Conservation (phyloP, 441 rosid species). For the Cnidoscolus chayamansa region DNA sequence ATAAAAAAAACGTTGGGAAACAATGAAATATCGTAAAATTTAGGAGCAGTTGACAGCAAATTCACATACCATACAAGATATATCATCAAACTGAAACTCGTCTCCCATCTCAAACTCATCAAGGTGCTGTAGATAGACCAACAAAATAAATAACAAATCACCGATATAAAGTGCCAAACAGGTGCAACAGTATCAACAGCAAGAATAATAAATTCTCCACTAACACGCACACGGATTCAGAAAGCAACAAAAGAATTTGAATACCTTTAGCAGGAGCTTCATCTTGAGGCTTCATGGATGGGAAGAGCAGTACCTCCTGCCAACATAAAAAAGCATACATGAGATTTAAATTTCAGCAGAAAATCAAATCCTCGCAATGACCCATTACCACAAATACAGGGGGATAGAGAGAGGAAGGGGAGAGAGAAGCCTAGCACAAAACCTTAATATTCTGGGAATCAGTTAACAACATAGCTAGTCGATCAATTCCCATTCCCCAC, state of each 20-base stretch:
- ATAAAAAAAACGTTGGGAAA: too few relatives aligned
- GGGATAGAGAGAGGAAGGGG: constrained; percentile 8
- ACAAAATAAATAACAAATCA: too few relatives aligned
- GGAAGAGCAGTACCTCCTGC: constrained; percentile 69
- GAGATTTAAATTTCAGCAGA: not conserved
- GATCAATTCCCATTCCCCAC: constrained; percentile 89
- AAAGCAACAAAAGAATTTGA: not conserved
- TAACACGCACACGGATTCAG: too few relatives aligned
- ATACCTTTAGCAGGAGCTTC: constrained; percentile 58
- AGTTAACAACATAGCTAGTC: constrained; percentile 71
- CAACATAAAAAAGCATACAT: not conserved
- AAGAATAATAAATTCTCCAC: not conserved
- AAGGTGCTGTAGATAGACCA: too few relatives aligned
- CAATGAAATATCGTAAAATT: too few relatives aligned
- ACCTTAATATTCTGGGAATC: constrained; percentile 95
- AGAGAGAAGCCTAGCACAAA: not conserved
- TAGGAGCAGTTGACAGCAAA: too few relatives aligned
- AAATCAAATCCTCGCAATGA: not conserved
- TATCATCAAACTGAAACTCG: too few relatives aligned
- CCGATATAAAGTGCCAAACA: too few relatives aligned
- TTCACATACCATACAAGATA: too few relatives aligned
- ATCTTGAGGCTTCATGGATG: constrained; percentile 79
- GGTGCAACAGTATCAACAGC: too few relatives aligned
- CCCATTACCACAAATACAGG: not conserved
- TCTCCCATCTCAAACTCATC: too few relatives aligned